phyloP scores from a whole-genome alignment of 192 early-diverging fungal species.

The Spizellomyces punctatus region DNA sequence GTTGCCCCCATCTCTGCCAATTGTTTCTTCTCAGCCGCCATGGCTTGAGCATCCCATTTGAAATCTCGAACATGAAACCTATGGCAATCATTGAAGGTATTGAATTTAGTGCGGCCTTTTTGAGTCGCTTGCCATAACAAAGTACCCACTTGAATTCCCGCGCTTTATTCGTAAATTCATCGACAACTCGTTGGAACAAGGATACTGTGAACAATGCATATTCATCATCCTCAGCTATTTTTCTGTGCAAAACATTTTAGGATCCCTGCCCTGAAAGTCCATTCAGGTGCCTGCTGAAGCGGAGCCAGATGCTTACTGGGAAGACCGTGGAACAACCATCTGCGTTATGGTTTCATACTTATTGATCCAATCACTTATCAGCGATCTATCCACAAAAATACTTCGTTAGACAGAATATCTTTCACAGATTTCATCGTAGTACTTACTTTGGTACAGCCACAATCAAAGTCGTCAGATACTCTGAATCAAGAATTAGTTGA shows the following conservation, averaged over 20 bases:
- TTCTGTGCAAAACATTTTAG: constrained; percentile 36
- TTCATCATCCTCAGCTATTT: constrained; percentile 94
- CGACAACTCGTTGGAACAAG: constrained; percentile 82
- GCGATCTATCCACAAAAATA: constrained; percentile 39
- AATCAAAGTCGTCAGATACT: constrained; percentile 88
- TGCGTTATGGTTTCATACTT: constrained; percentile 88
- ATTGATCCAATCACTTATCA: constrained; percentile 80
- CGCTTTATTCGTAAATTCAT: constrained; percentile 89
- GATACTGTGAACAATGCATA: constrained; percentile 91
- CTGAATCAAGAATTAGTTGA: constrained; percentile 89
- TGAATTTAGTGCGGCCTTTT: neutral
- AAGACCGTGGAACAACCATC: constrained; percentile 96
- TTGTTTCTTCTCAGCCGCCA: constrained; percentile 60
- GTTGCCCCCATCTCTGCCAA: constrained; percentile 69
- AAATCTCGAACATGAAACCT: constrained; percentile 96
- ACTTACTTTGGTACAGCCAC: constrained; percentile 92
- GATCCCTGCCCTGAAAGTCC: no score
- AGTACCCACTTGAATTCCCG: constrained; percentile 76
- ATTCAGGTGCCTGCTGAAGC: no score
- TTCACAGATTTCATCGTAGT: neutral
- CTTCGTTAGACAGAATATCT: no score
- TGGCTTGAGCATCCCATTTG: constrained; percentile 82
- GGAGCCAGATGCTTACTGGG: constrained; percentile 57
- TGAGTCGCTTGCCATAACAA: constrained; percentile 2
- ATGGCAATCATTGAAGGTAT: constrained; percentile 10